Base-by-base conservation (phyloP, 441 rosid species). In the Bruguiera hainesii region DNA sequence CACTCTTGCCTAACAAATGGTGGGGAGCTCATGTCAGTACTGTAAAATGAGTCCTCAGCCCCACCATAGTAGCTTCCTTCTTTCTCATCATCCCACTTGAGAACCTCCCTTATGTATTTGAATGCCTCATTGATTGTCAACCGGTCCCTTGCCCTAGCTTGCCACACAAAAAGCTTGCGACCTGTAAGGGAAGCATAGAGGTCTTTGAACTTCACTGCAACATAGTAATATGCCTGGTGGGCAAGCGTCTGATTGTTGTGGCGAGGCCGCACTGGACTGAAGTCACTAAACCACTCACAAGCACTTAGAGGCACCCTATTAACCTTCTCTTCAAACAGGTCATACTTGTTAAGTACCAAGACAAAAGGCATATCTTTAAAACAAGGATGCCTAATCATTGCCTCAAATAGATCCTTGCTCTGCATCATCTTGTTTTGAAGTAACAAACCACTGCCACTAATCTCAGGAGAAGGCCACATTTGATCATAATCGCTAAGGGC, bases 161-260 rank as follows among this genome's bases (percentile, higher is more conserved):
- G 97, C 91, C 98, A 87, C 15, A 90, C 99, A 29, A 90, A 96
- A 57, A 96, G 90, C 81, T 96, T 96, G 61, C 86, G 78, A 16
- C 87, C 87, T 0, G 96, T 86, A n/a, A 90, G 39, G 0, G 97
- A 88, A 15, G 90, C 85, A 51, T 96, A 93, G 21, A 93, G 89
- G 62, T 89, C 88, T 78, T 96, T 93, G 80, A 96, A 96, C 93
- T 93, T 96, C 94, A 89, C 85, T 0, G 99, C 99, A 0, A 93
- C 78, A 8, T 93, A 96, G 81, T 83, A 93, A 79, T 90, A 96
- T 8, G 97, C 99, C 71, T 96, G 99, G 73, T 88, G 88, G 46
- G 93, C 97, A 13, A 93, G 74, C 0, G 99, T 70, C 78, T 90
- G 97, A 59, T 63, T 84, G 76, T 78, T 92, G 73, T 81, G 76